phyloP scores from a whole-genome alignment of 225 moss, liverwort and hornwort species.

The Thuidium tamariscinum region DNA sequence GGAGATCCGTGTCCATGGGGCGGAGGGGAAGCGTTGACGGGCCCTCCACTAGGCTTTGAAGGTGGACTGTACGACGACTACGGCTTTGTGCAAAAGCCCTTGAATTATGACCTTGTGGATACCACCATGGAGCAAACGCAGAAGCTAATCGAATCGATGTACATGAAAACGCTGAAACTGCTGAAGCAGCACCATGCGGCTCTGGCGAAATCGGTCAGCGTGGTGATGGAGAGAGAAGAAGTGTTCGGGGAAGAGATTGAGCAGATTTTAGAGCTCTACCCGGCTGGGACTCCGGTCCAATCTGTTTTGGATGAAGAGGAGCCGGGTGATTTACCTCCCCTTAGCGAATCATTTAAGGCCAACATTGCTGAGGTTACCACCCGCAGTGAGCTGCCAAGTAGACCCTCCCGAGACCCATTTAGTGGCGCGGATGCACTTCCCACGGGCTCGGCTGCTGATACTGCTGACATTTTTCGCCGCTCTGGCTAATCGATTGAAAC shows the following conservation, averaged over 20 bases:
- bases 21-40: constrained; percentile 40
- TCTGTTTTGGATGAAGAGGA: constrained; percentile 81
- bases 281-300: constrained; percentile 56
- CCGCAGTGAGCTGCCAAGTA: constrained; percentile 36
- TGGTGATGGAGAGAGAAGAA: constrained; percentile 97
- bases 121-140: constrained; percentile 69
- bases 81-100: constrained; percentile 56
- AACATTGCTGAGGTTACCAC: constrained; percentile 38
- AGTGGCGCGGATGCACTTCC: constrained; percentile 34
- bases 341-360: constrained; percentile 36
- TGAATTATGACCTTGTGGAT: constrained; percentile 78
- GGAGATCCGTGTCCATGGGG: constrained; percentile 79
- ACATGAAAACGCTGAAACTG: constrained; percentile 58
- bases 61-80: constrained; percentile 89
- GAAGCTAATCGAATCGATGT: constrained; percentile 70
- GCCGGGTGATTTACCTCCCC: constrained; percentile 68
- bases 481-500: constrained; percentile 43
- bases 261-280: constrained; percentile 76
- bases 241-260: constrained; percentile 92
- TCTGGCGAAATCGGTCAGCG: constrained; percentile 62
- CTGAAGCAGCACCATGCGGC: constrained; percentile 91
- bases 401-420: constrained; percentile 32
- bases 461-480: constrained; percentile 53
- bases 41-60: constrained; percentile 80
- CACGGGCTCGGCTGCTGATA: constrained; percentile 26